Evolutionary conservation across 1,284 basidiomycete genomes (phyloP), one percentile per base, ranked within the genome.

Genomic region (Cryptococcus sp.): DNA sequence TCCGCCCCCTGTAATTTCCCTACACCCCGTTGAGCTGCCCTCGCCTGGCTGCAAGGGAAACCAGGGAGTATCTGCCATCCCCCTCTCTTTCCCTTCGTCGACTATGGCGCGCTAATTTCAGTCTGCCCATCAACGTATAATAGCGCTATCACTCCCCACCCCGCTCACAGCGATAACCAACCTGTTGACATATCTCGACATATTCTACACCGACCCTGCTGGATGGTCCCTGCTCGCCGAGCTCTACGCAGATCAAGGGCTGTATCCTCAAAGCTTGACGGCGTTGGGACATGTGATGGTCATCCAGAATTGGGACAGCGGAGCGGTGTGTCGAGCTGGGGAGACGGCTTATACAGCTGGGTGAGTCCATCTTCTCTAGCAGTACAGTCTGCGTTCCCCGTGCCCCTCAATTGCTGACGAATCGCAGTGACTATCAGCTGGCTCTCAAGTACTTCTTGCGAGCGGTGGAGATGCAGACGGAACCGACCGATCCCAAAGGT

Each of bases 171-270:
- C 56, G 9, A 83, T 92, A 1, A 78, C 84, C 10, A 82, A 88
- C 54, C 79, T 98, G 5, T 82, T 83, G 19, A 74, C 78, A 28
- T 86, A 90, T 65, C 80, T 97, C 32, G 94, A 97, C 65, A 91
- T 84, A 0, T 92, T 94, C 72, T 97, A 97, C 69, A 82, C 83
- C 24, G 94, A 98, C 63, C 78, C 88, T 0, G 86, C 93, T 58
- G 92, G 81, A 4, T 98, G 94, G 95, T 77, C 90, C 11, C 84
- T 95, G 63, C 80, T 98, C n/a, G 86, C 91, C 0, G 86, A 90
- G 58, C 80, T 92, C 6, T 95, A 98, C 65, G 78, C 83, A 2
- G 79, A 82, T 14, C 82, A 84, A 58, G 82, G 83, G 51, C 81
- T 88, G 84, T 95, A 66, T 45, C 31, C 25, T 10, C 65, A 65